Evolutionary conservation across 2,329 filamentous ascomycete genomes (phyloP), one percentile per base, ranked within the genome.

Genomic region (Podosphaera aphanis): DNA sequence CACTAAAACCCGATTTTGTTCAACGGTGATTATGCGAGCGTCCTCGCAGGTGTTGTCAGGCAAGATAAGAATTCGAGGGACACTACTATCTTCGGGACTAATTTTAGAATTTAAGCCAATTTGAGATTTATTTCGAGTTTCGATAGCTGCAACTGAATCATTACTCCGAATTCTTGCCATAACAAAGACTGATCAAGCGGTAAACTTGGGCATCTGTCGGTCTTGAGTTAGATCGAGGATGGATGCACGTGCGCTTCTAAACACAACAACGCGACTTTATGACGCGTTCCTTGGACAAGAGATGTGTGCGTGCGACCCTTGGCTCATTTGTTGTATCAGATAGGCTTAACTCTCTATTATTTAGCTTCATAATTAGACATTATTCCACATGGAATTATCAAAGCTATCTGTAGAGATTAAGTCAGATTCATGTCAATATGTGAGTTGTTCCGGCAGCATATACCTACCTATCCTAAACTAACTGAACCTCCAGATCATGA

Each of bases 1-100:
- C 27, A 74, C 64, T 13, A 80, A 64, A 56, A 77, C 80, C 53
- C 74, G 68, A 5, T 69, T 65, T 2, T 79, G 68, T 18, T 70
- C 67, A 33, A 81, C 64, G 1, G 69, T 70, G 44, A 77, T 63
- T 46, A 80, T 70, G 46, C 68, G 69, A 19, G 74, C 69, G 3
- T 69, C 64, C n/a, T 64, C 48, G 0, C 64, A 67, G 13, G 70
- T 66, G 49, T 64, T 62, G n/a, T 64, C 65, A 13, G 76, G 77
- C 5, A 80, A 61, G 47, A 80, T 66, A 57, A 80, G 75, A 42
- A 80, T 58, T 46, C 67, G 69, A 2, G 69, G 66, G 8, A 70
- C 63, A 36, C 64, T 69, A 20, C 60, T 23, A 13, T 54, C 55
- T 44, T 58, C 55, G 15, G 55, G 48, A 16, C 43, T 49, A 41